Evolutionary conservation across 371 early-diverging fungal species (phyloP).

Genomic region (Apophysomyces sp.): DNA sequence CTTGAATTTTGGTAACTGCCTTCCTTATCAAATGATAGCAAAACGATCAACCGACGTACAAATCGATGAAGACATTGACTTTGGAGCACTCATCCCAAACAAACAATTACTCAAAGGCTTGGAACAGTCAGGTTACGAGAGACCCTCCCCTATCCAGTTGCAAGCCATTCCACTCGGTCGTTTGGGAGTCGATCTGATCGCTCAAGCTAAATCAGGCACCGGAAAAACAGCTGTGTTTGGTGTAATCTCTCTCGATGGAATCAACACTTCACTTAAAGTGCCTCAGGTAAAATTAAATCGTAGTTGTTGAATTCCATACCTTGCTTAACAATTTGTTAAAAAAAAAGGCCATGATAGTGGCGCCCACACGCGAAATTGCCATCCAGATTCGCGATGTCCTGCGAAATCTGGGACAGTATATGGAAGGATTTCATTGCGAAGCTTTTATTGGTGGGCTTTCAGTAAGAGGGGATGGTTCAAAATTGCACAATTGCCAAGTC

Average conservation of each 20-base stretch:
- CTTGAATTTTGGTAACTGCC: neutral
- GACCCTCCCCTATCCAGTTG: conserved; percentile 88
- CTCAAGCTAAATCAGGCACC: conserved; percentile 96
- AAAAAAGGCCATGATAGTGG: conserved; percentile 78
- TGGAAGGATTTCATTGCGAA: conserved; percentile 63
- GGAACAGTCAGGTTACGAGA: conserved; percentile 51
- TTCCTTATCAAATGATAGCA: neutral
- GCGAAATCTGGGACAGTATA: conserved; percentile 40
- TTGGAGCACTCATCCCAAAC: conserved; percentile 53
- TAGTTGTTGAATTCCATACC: conserved; percentile 26
- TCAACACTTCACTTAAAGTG: conserved; percentile 40
- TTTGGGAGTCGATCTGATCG: conserved; percentile 81
- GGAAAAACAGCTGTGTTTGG: conserved; percentile 97
- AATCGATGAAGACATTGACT: conserved; percentile 61
- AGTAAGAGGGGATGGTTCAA: conserved; percentile 65
- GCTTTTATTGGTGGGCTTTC: conserved; percentile 89
- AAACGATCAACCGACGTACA: conserved; percentile 54
- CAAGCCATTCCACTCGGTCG: conserved; percentile 84
- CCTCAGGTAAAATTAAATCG: conserved; percentile 25
- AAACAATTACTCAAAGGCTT: conserved; percentile 52
- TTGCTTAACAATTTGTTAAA: too few relatives aligned
- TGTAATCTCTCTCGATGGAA: conserved; percentile 81
- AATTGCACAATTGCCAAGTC: conserved; percentile 69
- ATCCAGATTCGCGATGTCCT: conserved; percentile 86
- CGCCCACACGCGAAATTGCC: conserved; percentile 93